Conservation (phyloP, 768 basidiomycete species). For the Podaxis mareebaensis region DNA sequence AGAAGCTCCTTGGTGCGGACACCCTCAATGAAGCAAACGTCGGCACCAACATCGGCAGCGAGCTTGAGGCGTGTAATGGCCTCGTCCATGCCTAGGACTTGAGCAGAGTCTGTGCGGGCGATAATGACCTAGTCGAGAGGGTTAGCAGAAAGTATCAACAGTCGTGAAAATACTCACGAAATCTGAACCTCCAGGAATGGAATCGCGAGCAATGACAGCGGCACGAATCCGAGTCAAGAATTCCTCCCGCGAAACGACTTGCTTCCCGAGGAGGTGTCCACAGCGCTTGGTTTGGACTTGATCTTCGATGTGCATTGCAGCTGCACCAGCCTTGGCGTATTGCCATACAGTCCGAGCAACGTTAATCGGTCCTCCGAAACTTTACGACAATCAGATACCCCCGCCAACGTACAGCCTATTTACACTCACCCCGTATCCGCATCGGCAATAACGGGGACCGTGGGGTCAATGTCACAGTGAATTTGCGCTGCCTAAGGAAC, state of each 20-base stretch:
- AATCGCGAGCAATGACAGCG: slow-evolving; percentile 74
- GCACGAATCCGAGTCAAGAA: slow-evolving; percentile 75
- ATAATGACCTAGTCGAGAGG: slow-evolving; percentile 53
- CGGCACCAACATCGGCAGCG: slow-evolving; percentile 72
- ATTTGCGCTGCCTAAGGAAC: slow-evolving; percentile 58
- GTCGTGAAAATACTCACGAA: slow-evolving; percentile 42
- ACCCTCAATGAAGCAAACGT: slow-evolving; percentile 83
- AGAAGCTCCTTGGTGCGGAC: slow-evolving; percentile 69
- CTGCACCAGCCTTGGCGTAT: slow-evolving; percentile 69
- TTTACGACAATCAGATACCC: slow-evolving; percentile 15
- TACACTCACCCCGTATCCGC: slow-evolving; percentile 69
- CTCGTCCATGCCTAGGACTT: slow-evolving; percentile 80
- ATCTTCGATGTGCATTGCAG: slow-evolving; percentile 78
- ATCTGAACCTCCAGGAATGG: slow-evolving; percentile 73
- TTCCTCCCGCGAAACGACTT: slow-evolving; percentile 78
- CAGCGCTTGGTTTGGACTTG: slow-evolving; percentile 84
- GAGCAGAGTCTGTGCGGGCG: slow-evolving; percentile 77
- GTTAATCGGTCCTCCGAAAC: slow-evolving; percentile 74
- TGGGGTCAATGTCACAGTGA: slow-evolving; percentile 66
- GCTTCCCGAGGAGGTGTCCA: slow-evolving; percentile 79
- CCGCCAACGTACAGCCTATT: neutral
- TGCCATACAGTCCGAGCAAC: slow-evolving; percentile 75
- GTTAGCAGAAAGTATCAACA: neutral
- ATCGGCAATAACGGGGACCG: slow-evolving; percentile 74
- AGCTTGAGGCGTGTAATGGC: slow-evolving; percentile 65